A percentile compares a stretch with the other conserved stretches of the same genome.
phyloP scores from a whole-genome alignment of 148 eudicot genomes.

The Diospyros kaki region DNA sequence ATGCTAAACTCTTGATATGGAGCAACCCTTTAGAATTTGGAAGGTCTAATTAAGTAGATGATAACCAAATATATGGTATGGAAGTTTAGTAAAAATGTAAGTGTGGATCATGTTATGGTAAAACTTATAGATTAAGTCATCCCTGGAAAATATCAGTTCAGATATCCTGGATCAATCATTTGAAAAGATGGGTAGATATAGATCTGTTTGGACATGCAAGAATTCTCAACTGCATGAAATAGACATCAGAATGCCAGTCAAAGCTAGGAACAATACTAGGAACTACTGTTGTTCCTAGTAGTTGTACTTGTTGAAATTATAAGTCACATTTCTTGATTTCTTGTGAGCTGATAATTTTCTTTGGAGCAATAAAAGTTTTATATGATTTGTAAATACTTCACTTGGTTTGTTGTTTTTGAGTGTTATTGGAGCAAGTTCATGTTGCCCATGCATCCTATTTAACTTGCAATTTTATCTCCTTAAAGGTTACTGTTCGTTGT shows the following conservation, averaged over 20 bases:
- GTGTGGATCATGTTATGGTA: too few species aligned
- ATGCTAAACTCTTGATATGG: too few species aligned
- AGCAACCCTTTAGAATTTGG: too few species aligned
- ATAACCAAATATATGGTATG: too few species aligned
- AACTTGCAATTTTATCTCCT: constrained; percentile 10
- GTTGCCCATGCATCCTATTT: neutral
- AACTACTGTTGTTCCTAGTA: neutral
- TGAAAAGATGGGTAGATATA: too few species aligned
- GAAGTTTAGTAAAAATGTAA: too few species aligned
- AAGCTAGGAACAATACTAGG: neutral
- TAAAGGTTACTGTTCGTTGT: constrained; percentile 79
- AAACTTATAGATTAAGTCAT: too few species aligned
- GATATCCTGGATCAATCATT: too few species aligned
- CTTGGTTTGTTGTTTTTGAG: neutral
- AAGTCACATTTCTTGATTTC: neutral
- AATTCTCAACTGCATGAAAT: constrained; percentile 2
- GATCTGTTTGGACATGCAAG: neutral
- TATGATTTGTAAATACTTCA: neutral
- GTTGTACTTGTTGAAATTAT: neutral
- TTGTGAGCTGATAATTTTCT: neutral
- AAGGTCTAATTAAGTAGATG: too few species aligned
- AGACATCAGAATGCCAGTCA: neutral
- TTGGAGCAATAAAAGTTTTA: neutral
- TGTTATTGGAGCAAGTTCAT: neutral
- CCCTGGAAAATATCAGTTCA: too few species aligned